Percentiles rank a stretch among this genome's conserved stretches.
phyloP scores from a whole-genome alignment of 106 monocot species.

The Triglochin maritima region DNA sequence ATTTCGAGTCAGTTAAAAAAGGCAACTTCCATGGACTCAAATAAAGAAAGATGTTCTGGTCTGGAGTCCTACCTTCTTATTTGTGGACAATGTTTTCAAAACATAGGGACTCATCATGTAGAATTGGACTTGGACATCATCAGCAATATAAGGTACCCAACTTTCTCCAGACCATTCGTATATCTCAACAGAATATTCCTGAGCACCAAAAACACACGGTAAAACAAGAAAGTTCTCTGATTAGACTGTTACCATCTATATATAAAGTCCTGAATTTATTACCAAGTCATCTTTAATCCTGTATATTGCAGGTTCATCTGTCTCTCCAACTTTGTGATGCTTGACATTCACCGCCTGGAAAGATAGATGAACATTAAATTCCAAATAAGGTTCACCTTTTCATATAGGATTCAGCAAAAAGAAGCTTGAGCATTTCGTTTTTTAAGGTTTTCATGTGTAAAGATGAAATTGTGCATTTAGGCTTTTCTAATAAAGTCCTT shows the following conservation, averaged over 20 bases:
- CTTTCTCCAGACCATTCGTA: conserved; percentile 90
- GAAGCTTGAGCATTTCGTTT: not conserved
- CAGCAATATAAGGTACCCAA: conserved; percentile 76
- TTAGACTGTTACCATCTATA: not conserved
- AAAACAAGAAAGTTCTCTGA: not conserved
- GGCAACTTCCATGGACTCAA: not conserved
- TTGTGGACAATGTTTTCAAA: conserved; percentile 63
- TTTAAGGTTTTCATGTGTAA: not conserved
- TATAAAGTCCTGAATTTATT: conserved; percentile 2
- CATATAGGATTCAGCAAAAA: not conserved
- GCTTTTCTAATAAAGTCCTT: no score
- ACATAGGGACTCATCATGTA: conserved; percentile 99
- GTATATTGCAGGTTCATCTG: conserved; percentile 68
- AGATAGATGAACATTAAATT: conserved; percentile 4
- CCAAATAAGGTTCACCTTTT: not conserved
- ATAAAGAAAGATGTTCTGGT: not conserved
- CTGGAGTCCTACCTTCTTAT: conserved; percentile 44
- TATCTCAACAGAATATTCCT: conserved; percentile 93
- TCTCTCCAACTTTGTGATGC: conserved; percentile 72
- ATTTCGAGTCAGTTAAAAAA: not conserved
- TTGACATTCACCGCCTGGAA: conserved; percentile 76
- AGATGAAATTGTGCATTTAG: no score
- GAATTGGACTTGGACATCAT: conserved; percentile 98
- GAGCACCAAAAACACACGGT: not conserved
- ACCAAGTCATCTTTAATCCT: conserved; percentile 94